Percentiles rank a stretch among this genome's conserved stretches.
These are phyloP conservation scores for Sugiyamaella valdiviana DNA, from an alignment of 805 yeast species.

Conservation along the genomic window DNA sequence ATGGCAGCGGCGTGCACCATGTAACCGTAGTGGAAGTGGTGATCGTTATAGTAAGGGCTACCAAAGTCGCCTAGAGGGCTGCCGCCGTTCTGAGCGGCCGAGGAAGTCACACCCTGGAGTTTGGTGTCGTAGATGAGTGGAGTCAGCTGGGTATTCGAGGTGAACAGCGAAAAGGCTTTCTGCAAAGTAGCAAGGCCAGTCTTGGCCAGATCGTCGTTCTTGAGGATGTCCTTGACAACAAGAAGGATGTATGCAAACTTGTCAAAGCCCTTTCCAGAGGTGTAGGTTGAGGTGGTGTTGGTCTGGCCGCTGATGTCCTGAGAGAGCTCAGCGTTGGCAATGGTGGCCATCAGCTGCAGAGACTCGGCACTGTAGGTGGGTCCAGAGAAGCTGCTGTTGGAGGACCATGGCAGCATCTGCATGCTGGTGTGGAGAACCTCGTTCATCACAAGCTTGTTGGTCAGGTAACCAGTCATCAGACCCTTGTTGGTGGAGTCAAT, in stretches of 20 bases:
- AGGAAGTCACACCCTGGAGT: constrained; percentile 41
- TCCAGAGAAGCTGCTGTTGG: constrained; percentile 34
- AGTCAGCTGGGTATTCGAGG: constrained; percentile 57
- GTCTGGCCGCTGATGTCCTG: constrained; percentile 52
- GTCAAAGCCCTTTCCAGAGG: constrained; percentile 80
- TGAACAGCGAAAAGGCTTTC: constrained; percentile 62
- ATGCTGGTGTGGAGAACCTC: constrained; percentile 39
- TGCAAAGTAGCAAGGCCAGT: constrained; percentile 53
- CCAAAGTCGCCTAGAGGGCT: constrained; percentile 61
- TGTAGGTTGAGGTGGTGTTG: constrained; percentile 81
- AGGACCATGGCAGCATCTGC: constrained; percentile 58
- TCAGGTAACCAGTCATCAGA: constrained; percentile 31
- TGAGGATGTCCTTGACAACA: constrained; percentile 59
- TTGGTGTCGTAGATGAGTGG: constrained; percentile 75
- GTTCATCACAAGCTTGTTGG: constrained; percentile 29
- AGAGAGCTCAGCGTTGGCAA: constrained; percentile 48
- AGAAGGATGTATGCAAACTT: constrained; percentile 85
- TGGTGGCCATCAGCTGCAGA: constrained; percentile 37
- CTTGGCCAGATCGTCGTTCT: constrained; percentile 47
- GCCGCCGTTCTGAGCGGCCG: constrained; percentile 29
- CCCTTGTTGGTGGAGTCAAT: constrained; percentile 48
- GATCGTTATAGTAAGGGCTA: constrained; percentile 71
- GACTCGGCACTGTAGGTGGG: constrained; percentile 37
- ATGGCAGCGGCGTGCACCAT: constrained; percentile 77
- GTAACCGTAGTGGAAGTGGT: constrained; percentile 86